Evolutionary conservation across 2,329 filamentous ascomycete genomes (phyloP).

Genomic region (Graphiopsis chlorocephala): DNA sequence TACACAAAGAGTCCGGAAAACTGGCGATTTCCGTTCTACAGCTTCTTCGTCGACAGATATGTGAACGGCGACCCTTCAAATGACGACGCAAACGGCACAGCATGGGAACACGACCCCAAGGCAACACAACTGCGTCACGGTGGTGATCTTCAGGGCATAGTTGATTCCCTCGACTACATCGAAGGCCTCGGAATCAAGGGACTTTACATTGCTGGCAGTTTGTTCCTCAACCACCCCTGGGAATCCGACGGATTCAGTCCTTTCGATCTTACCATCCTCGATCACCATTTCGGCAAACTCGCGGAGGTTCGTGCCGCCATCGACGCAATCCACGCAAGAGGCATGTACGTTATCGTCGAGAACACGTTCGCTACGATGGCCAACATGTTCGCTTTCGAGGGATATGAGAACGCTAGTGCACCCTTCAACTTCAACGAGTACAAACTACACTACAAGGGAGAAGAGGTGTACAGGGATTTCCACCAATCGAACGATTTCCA

Average conservation of each 20-base stretch:
- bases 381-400: slow-evolving; percentile 62
- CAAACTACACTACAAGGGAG: slow-evolving; percentile 55
- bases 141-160: slow-evolving; percentile 57
- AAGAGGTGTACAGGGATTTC: slow-evolving; percentile 59
- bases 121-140: slow-evolving; percentile 63
- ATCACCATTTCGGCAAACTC: slow-evolving; percentile 61
- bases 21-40: slow-evolving; percentile 66
- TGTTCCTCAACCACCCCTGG: slow-evolving; percentile 65
- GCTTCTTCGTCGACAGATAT: slow-evolving; percentile 61
- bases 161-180: slow-evolving; percentile 62
- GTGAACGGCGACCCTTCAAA: slow-evolving; percentile 64
- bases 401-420: slow-evolving; percentile 57
- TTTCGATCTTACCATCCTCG: slow-evolving; percentile 59
- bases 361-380: slow-evolving; percentile 65
- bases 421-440: slow-evolving; percentile 57
- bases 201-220: slow-evolving; percentile 62
- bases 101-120: slow-evolving; percentile 59
- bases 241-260: slow-evolving; percentile 58
- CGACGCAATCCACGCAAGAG: slow-evolving; percentile 58
- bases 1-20: slow-evolving; percentile 57
- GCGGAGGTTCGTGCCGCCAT: slow-evolving; percentile 57
- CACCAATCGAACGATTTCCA: slow-evolving; percentile 53
- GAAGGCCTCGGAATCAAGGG: slow-evolving; percentile 62
- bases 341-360: slow-evolving; percentile 65
- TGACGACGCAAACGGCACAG: slow-evolving; percentile 60